Evolutionary conservation across 305 asterid genomes (phyloP), one percentile per base, ranked within the genome.

Genomic region (Petunia hybrid): DNA sequence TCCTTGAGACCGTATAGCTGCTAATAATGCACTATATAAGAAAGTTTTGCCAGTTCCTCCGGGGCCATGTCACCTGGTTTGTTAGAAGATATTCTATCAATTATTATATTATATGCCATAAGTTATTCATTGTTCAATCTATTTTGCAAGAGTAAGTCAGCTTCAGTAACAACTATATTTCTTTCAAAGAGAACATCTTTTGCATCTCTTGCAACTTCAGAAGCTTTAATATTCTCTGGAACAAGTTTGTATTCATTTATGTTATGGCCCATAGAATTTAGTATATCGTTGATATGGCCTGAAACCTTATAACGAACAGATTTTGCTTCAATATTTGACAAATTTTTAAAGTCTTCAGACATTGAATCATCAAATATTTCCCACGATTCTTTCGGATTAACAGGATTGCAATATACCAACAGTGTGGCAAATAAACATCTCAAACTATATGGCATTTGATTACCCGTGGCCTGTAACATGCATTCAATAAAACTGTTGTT

Each of bases 321-420:
- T 22, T 22, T 22, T 22, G 31, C 31, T 22, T 22, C 31, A 22
- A 22, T 2, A 4, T 57, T 10, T 1, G 4, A 10, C 1, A 10
- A 4, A 0, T 22, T 22, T 22, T 35, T n/a, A 48, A 59, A 69
- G 35, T 78, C 60, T 22, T 41, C 61, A 38, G 6, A 70, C 74
- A 69, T 9, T 4, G 3, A 22, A 4, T 9, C 0, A 35, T 66
- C 6, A 6, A 73, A 83, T 42, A 42, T 67, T 5, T 64, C 12
- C 86, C 86, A 80, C 4, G 75, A 9, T 1, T 9, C 1, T 4
- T n/a, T 39, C 3, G 82, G 84, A 35, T 83, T 46, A 4, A 53
- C 3, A 2, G 81, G 81, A 4, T 61, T 35, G 40, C 81, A 76
- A 1, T 14, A 84, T 0, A 59, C 43, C 0, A 84, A 42, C 0